These are phyloP conservation scores for Mycena sanguinolenta DNA, from an alignment of 768 basidiomycete species.

Conservation along the genomic window DNA sequence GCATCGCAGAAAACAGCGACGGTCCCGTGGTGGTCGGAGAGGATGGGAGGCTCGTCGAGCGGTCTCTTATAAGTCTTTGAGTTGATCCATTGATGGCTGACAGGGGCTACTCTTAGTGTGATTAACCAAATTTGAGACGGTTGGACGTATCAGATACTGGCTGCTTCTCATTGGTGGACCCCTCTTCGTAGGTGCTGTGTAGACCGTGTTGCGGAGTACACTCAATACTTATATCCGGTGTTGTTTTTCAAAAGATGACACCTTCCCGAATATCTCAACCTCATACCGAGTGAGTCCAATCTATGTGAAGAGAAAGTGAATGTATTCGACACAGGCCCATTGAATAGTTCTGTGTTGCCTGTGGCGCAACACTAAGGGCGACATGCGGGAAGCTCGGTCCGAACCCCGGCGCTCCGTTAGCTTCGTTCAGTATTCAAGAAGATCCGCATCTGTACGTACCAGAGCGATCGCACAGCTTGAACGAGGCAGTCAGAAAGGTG, in stretches of 20 bases:
- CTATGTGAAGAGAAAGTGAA: no score
- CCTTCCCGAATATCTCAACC: no score
- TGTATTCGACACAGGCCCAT: no score
- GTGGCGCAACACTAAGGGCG: slow-evolving; percentile 11
- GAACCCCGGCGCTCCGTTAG: not conserved
- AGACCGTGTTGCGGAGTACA: not conserved
- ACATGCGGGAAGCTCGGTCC: slow-evolving; percentile 10
- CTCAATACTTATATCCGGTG: not conserved
- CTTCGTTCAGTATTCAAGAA: not conserved
- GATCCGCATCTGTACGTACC: slow-evolving; percentile 20
- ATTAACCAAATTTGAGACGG: not conserved
- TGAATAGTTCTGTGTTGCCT: not conserved
- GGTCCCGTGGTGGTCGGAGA: slow-evolving; percentile 7
- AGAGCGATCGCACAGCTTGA: slow-evolving; percentile 16
- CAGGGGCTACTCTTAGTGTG: not conserved
- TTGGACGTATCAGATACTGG: not conserved
- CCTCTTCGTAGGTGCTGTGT: not conserved
- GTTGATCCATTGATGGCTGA: slow-evolving; percentile 13
- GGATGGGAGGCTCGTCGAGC: not conserved
- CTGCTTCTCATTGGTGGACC: not conserved
- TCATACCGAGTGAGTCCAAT: no score
- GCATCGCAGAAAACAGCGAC: not conserved
- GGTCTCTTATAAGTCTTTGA: slow-evolving; percentile 15
- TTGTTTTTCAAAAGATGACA: no score
- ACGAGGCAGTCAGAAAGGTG: not conserved